These are phyloP conservation scores for Lipomyces yarrowii DNA, from an alignment of 1,139 yeast genomes.

Conservation along the genomic window DNA sequence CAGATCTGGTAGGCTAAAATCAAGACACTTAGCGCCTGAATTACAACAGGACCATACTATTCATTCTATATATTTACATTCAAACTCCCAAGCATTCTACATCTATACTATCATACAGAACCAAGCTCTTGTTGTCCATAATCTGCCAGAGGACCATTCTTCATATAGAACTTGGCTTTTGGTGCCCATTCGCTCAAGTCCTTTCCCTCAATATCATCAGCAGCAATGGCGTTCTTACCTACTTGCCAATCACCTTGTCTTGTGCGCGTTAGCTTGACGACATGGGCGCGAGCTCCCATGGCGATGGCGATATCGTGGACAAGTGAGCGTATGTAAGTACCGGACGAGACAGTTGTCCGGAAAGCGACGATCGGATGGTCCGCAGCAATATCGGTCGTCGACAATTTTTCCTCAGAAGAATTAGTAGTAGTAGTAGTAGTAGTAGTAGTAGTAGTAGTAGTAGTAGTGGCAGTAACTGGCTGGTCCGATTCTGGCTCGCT, in stretches of 20 bases:
- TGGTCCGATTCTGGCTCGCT: neutral
- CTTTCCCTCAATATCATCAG: conserved; percentile 60
- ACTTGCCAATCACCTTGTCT: conserved; percentile 85
- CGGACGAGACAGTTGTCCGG: conserved; percentile 82
- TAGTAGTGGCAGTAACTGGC: neutral
- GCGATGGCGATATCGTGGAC: conserved; percentile 88
- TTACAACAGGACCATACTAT: neutral
- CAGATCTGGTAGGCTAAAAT: too few species aligned
- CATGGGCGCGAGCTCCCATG: conserved; percentile 78
- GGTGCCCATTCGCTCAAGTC: conserved; percentile 16
- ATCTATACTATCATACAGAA: neutral
- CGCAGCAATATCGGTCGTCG: neutral
- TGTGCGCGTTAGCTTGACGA: conserved; percentile 77
- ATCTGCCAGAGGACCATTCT: conserved; percentile 24
- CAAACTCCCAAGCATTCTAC: neutral
- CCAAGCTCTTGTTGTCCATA: neutral
- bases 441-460: too few species aligned
- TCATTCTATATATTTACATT: neutral
- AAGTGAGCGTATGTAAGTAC: conserved; percentile 90
- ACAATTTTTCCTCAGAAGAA: neutral
- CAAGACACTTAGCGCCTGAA: too few species aligned
- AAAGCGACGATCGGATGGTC: conserved; percentile 56
- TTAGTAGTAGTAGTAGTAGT: too few species aligned
- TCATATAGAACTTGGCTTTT: conserved; percentile 16
- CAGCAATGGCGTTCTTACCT: conserved; percentile 66